A percentile compares a stretch with the other conserved stretches of the same genome.
phyloP scores from a whole-genome alignment of 768 basidiomycete species.

The Mycena kentingensis region DNA sequence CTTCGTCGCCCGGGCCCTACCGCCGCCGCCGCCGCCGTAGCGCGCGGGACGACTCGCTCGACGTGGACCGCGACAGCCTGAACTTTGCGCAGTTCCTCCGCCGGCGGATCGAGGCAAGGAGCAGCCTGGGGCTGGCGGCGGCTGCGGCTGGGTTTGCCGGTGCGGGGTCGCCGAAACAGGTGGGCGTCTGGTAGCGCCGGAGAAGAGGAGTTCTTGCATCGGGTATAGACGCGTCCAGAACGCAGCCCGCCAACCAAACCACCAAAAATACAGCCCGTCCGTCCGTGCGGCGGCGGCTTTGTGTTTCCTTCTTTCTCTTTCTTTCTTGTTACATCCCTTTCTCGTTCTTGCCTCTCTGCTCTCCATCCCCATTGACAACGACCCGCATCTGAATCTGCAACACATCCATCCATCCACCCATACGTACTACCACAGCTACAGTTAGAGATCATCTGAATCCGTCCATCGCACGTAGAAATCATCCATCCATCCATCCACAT shows the following conservation, averaged over 20 bases:
- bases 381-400: neutral
- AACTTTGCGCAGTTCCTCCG: constrained; percentile 45
- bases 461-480: no score
- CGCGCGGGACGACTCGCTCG: constrained; percentile 32
- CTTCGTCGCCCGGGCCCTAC: neutral
- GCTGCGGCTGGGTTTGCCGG: neutral
- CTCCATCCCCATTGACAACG: neutral
- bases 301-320: neutral
- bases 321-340: neutral
- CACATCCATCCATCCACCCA: neutral
- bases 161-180: neutral
- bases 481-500: no score
- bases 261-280: no score
- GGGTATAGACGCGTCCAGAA: no score
- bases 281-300: neutral
- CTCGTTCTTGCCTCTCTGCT: neutral
- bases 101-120: constrained; percentile 42
- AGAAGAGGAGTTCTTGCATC: neutral
- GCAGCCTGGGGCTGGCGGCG: constrained; percentile 24
- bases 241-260: no score
- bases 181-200: neutral
- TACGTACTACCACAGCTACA: no score
- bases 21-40: constrained; percentile 37
- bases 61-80: constrained; percentile 35
- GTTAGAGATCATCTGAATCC: no score